Base-by-base conservation (phyloP, 257 asterid genomes). In the Agastache rugosa region DNA sequence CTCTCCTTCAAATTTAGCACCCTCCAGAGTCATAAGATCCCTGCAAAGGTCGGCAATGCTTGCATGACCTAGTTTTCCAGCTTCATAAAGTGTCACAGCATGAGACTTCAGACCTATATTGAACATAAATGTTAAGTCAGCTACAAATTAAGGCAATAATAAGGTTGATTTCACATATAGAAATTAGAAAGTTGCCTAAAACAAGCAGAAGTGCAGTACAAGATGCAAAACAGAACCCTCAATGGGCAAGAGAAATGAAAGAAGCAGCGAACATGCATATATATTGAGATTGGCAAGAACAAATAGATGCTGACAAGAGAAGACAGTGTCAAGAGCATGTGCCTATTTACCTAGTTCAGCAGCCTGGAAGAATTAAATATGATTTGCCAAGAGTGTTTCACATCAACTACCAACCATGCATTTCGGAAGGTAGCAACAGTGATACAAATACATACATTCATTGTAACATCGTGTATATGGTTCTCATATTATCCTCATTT, bases 41-140 rank as follows among this genome's bases (percentile, higher is more conserved):
- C 64, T 88, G 77, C 99, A 95, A 74, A 95, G 99, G 87, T 95
- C 98, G 75, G 86, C 80, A 73, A 95, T 95, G 85, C 96, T 85
- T 67, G 92, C 90, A 87, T 90, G 87, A 73, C 96, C 96, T 39
- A 95, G 90, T 83, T 95, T 95, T 62, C 99, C 99, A 20, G 99
- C 99, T 87, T 95, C 99, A 78, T 95, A 95, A 71, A 95, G 84
- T 65, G 96, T 95, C 81, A 95, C 98, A 42, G 99, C 99, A 83
- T 95, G 99, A 75, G 96, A 90, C 81, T 95, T 95, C 64, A 95
- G 85, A 81, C 99, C 99, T 95, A 91, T 50, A 69, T 75, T 29
- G 31, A 66, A 47, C 44, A 78, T 29, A 50, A 64, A 39, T 27
- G 69, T 73, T 22, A 41, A 29, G 65, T 72, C 69, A 71, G 77